Evolutionary conservation across 148 eudicot species (phyloP).

Genomic region (Fallopia convolvulus): DNA sequence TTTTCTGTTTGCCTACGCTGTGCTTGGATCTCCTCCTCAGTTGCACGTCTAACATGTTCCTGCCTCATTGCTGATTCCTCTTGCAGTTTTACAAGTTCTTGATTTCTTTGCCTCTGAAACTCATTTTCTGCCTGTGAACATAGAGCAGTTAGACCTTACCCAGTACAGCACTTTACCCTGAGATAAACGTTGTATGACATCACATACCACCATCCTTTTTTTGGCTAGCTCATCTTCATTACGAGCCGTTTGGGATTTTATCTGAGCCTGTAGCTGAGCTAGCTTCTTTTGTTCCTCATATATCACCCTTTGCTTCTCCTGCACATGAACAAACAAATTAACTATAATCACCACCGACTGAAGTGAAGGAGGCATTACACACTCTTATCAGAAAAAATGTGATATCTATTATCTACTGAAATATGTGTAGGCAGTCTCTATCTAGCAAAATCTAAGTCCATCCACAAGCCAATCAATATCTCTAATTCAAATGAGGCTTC

Average conservation of each 20-base stretch:
- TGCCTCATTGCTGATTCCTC: conserved; percentile 4
- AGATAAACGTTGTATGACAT: not conserved
- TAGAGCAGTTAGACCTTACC: conserved; percentile 16
- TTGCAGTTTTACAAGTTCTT: conserved; percentile 3
- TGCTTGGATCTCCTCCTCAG: conserved; percentile 81
- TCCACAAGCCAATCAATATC: not conserved
- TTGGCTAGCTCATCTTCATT: conserved; percentile 86
- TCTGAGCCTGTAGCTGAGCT: conserved; percentile 66
- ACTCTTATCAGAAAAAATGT: not conserved
- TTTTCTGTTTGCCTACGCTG: conserved; percentile 88
- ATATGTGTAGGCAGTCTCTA: not conserved
- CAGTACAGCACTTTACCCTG: not conserved
- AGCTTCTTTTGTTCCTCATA: conserved; percentile 86
- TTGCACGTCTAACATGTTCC: conserved; percentile 2
- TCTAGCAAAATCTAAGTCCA: not conserved
- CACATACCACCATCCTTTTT: conserved; percentile 72
- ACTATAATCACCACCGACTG: not conserved
- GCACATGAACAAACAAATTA: conserved; percentile 13
- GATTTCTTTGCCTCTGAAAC: conserved; percentile 9
- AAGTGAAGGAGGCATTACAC: not conserved
- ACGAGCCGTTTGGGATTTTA: conserved; percentile 74
- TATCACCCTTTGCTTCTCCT: conserved; percentile 81
- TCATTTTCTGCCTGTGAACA: conserved; percentile 2
- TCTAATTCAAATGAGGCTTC: not conserved
- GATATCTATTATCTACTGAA: not conserved